These are phyloP conservation scores for Endothia cerciana DNA, from an alignment of 2,329 filamentous ascomycete species.

Conservation along the genomic window DNA sequence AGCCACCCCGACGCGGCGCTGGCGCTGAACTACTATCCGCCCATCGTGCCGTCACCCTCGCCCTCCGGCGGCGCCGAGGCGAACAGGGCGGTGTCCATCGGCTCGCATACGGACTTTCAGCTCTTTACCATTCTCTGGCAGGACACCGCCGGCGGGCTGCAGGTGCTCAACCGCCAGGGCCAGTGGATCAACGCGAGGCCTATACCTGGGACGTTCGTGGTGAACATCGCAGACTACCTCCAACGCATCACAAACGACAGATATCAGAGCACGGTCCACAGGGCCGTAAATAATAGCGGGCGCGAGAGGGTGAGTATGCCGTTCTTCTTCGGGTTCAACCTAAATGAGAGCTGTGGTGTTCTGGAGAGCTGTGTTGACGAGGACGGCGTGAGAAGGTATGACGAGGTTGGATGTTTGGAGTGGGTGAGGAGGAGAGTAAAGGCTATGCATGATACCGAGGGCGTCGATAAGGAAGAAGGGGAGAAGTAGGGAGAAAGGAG, in stretches of 20 bases:
- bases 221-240: constrained; percentile 57
- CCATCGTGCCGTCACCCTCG: constrained; percentile 29
- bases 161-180: constrained; percentile 45
- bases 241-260: constrained; percentile 55
- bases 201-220: constrained; percentile 48
- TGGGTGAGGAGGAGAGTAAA: constrained; percentile 43
- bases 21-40: constrained; percentile 48
- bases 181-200: constrained; percentile 49
- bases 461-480: not conserved
- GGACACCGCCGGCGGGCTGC: constrained; percentile 46
- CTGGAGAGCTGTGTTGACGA: constrained; percentile 42
- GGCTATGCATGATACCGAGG: constrained; percentile 39
- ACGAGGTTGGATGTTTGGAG: constrained; percentile 44
- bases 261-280: constrained; percentile 54
- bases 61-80: constrained; percentile 25
- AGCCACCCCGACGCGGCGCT: constrained; percentile 53
- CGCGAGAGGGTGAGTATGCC: constrained; percentile 49
- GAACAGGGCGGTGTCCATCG: constrained; percentile 44
- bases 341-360: constrained; percentile 47
- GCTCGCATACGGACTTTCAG: constrained; percentile 58
- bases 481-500: too few relatives aligned
- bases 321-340: constrained; percentile 50
- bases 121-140: constrained; percentile 54
- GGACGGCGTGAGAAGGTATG: constrained; percentile 42
- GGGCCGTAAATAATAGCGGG: constrained; percentile 47